Base-by-base conservation (phyloP, 352 stramenopile genomes). In the Globisporangium parvum region DNA sequence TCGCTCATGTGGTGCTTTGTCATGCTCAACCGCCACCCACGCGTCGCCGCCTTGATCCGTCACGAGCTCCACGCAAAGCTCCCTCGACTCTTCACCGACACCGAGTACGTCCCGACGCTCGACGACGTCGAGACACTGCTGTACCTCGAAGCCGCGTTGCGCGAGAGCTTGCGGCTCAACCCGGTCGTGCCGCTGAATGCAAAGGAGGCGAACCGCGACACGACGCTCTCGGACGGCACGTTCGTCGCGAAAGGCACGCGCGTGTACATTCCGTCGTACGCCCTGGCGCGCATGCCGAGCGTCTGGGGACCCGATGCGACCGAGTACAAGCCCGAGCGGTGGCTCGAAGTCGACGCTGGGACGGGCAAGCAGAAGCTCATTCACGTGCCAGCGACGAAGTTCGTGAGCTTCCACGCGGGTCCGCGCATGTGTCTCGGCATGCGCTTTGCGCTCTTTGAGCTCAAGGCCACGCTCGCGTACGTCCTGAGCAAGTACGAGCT, bases 1-100 rank as follows among this genome's bases (percentile, higher is more conserved):
- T 82, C 81, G 31, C 50, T 95, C 23, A 73, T 63, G 31, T 96
- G 87, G 87, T 58, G 88, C 8, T 68, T 94, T 24, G 78, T 86
- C 51, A 73, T 76, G 55, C 60, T 96, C 5, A 71, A 73, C 49
- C 73, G 70, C 15, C 67, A 93, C 57, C 85, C 83, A 14, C 52
- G 81, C 18, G 68, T 87, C 1, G 53, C 70, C 45, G 60, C 57
- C 0, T 74, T 75, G 28, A 61, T 91, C 23, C 62, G 72, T 0
- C 60, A 71, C 11, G 82, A 92, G 47, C 59, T 91, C 8, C 33
- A 59, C 5, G 57, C 66, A 40, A 80, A 75, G 45, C 63, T 80
- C 17, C 75, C 60, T 4, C 55, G 47, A 35, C 45, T 69, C 20
- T 73, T 69, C 40, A 71, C 50, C 26, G 66, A 60, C 55, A 46